These are phyloP conservation scores for Quercus engelmannii DNA, from an alignment of 306 rosid species.

Conservation along the genomic window DNA sequence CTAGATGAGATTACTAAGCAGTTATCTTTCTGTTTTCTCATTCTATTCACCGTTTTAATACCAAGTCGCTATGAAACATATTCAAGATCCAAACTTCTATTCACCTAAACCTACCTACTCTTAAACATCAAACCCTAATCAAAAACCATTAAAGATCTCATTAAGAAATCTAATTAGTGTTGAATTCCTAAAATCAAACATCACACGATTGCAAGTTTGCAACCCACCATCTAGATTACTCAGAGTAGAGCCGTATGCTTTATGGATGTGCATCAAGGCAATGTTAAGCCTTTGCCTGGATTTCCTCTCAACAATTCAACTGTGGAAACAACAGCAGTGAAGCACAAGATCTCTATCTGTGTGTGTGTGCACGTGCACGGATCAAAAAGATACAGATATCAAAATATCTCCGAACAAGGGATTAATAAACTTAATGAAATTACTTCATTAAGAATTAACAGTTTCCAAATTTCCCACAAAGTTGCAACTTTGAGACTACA, in stretches of 20 bases:
- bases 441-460: not conserved
- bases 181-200: too few species aligned
- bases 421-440: not conserved
- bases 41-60: too few species aligned
- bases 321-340: too few species aligned
- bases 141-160: too few species aligned
- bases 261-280: not conserved
- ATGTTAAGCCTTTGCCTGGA: not conserved
- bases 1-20: too few species aligned
- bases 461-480: not conserved
- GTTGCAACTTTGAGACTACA: not conserved
- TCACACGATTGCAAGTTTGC: not conserved
- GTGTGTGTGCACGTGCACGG: not conserved
- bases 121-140: too few species aligned
- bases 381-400: not conserved
- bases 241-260: not conserved
- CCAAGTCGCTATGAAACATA: too few species aligned
- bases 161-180: too few species aligned
- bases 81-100: too few species aligned
- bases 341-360: not conserved
- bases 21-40: too few species aligned
- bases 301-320: not conserved
- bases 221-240: not conserved
- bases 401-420: not conserved
- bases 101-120: too few species aligned